Conservation (phyloP, 129 eudicot genomes). For the Pseudognaphalium luteoalbum region DNA sequence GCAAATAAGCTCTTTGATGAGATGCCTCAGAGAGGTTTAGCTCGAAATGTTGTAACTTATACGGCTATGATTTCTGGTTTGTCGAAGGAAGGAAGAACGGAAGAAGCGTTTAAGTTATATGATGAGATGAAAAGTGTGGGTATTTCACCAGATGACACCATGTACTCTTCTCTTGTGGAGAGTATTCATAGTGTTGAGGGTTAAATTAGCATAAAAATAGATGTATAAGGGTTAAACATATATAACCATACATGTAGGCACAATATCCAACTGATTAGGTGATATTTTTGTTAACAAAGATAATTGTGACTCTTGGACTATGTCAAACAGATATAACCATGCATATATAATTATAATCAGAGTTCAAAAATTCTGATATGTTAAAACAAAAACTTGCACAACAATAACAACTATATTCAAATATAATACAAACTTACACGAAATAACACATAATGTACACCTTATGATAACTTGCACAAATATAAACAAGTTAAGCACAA, state of each 20-base stretch:
- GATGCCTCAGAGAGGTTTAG: too few relatives aligned
- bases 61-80: slow-evolving; percentile 71
- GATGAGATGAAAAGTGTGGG: slow-evolving; percentile 81
- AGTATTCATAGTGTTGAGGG: slow-evolving; percentile 60
- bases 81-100: slow-evolving; percentile 75
- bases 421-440: background rate
- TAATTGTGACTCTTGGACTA: too few relatives aligned
- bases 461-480: background rate
- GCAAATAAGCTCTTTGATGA: too few relatives aligned
- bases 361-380: too few relatives aligned
- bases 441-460: background rate
- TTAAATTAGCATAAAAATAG: background rate
- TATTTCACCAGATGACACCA: slow-evolving; percentile 61
- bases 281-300: too few relatives aligned
- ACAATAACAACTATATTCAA: background rate
- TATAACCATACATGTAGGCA: too few relatives aligned
- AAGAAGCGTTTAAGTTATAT: slow-evolving; percentile 76
- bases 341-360: too few relatives aligned
- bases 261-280: too few relatives aligned
- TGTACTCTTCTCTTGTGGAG: slow-evolving; percentile 68
- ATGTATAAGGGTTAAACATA: background rate
- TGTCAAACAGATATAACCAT: too few relatives aligned
- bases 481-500: background rate
- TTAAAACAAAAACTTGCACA: background rate
- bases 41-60: slow-evolving; percentile 43